Conservation (phyloP, 2,329 filamentous ascomycete genomes). For the Colletotrichum cereale region DNA sequence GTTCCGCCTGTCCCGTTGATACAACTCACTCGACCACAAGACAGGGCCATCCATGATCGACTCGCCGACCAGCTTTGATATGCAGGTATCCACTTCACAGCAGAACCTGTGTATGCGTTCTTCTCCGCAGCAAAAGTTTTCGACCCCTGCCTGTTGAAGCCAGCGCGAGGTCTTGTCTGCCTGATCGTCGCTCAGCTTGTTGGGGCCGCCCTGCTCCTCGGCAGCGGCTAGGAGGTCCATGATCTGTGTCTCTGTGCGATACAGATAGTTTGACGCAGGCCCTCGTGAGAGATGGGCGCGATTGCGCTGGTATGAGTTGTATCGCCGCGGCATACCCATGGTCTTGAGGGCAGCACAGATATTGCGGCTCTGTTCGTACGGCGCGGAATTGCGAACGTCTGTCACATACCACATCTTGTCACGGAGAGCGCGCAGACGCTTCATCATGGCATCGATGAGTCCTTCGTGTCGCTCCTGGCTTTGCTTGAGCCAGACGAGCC, state of each 20-base stretch:
- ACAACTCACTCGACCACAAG: conserved; percentile 92
- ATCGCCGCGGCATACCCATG: conserved; percentile 79
- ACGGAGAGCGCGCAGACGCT: conserved; percentile 78
- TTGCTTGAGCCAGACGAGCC: conserved; percentile 86
- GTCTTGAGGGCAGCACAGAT: conserved; percentile 90
- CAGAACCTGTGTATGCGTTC: conserved; percentile 95
- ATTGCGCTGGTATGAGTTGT: conserved; percentile 63
- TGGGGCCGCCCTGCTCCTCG: conserved; percentile 87
- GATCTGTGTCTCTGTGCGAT: conserved; percentile 85
- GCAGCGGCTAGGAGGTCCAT: conserved; percentile 88
- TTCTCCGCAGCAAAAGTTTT: conserved; percentile 95
- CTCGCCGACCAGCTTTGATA: conserved; percentile 87
- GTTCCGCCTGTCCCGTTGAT: conserved; percentile 78
- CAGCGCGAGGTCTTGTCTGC: conserved; percentile 86
- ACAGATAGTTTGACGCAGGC: conserved; percentile 72
- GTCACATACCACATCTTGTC: conserved; percentile 99
- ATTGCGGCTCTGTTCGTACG: conserved; percentile 88
- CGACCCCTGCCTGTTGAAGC: conserved; percentile 84
- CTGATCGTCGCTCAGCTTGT: conserved; percentile 97
- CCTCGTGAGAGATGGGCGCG: conserved; percentile 62
- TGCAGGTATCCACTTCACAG: conserved; percentile 88
- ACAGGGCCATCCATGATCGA: conserved; percentile 87
- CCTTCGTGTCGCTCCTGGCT: conserved; percentile 83
- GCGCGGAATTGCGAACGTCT: conserved; percentile 89
- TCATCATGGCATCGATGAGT: conserved; percentile 80